Evolutionary conservation across 805 yeast species (phyloP).

Genomic region (Wickerhamiella domercqiae): DNA sequence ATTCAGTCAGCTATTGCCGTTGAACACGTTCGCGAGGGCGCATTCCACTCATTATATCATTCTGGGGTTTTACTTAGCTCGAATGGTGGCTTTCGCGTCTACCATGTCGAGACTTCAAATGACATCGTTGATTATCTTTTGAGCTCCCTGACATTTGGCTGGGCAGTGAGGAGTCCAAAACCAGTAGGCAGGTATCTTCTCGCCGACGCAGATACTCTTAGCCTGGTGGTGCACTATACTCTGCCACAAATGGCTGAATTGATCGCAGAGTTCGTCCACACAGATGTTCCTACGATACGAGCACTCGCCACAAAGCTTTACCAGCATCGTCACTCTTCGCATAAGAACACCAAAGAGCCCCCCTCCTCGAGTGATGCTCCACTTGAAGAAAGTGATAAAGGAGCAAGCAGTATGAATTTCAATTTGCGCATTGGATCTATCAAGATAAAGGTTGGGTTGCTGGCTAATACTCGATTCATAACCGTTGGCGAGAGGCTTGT

Average conservation of each 20-base stretch:
- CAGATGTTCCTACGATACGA: constrained; percentile 7
- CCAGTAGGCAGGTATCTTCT: constrained; percentile 12
- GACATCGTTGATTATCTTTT: constrained; percentile 16
- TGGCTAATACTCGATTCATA: constrained; percentile 11
- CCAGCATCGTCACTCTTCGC: not conserved
- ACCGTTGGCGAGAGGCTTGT: constrained; percentile 7
- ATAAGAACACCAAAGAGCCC: not conserved
- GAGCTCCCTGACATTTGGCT: constrained; percentile 13
- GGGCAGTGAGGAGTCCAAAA: constrained; percentile 5
- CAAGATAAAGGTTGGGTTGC: constrained; percentile 7
- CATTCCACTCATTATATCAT: constrained; percentile 4
- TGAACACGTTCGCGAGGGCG: constrained; percentile 6
- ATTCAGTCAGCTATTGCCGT: constrained; percentile 13
- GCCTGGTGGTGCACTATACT: constrained; percentile 11
- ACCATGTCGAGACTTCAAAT: constrained; percentile 1
- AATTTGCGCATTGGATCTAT: constrained; percentile 6
- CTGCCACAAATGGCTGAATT: constrained; percentile 5
- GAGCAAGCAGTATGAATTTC: constrained; percentile 1
- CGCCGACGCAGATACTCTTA: constrained; percentile 9
- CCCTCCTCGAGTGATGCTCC: not conserved
- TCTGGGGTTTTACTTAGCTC: constrained; percentile 11
- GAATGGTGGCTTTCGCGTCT: constrained; percentile 14
- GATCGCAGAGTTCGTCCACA: constrained; percentile 7
- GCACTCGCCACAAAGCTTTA: constrained; percentile 1
- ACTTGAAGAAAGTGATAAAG: not conserved